These are phyloP conservation scores for Microsporum canis DNA, from an alignment of 2,329 filamentous ascomycete genomes.

Conservation along the genomic window DNA sequence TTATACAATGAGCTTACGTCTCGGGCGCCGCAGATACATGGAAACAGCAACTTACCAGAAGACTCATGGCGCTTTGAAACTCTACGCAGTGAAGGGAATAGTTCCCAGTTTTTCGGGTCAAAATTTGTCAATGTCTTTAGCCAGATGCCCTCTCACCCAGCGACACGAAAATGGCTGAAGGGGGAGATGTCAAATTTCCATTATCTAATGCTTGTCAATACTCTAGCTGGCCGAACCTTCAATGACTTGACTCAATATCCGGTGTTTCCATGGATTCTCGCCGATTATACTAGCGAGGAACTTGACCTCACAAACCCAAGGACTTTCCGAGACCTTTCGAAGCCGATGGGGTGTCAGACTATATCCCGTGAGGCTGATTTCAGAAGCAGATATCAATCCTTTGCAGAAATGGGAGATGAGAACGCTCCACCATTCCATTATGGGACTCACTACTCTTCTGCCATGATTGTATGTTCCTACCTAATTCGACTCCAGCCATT, in stretches of 20 bases:
- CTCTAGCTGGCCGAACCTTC: constrained; percentile 91
- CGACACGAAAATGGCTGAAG: constrained; percentile 79
- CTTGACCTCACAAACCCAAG: constrained; percentile 74
- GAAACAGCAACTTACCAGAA: constrained; percentile 63
- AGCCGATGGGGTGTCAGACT: constrained; percentile 91
- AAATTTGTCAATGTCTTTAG: constrained; percentile 91
- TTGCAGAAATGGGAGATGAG: constrained; percentile 78
- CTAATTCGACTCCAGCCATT: constrained; percentile 91
- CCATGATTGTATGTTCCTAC: constrained; percentile 97
- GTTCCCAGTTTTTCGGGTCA: constrained; percentile 60
- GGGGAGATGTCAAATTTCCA: constrained; percentile 98
- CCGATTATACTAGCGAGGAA: constrained; percentile 90
- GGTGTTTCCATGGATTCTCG: constrained; percentile 93
- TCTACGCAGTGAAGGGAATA: constrained; percentile 56
- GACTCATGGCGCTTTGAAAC: constrained; percentile 88
- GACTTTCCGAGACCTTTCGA: constrained; percentile 81
- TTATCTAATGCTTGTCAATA: constrained; percentile 97
- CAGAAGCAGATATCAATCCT: constrained; percentile 69
- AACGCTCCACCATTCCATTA: constrained; percentile 80
- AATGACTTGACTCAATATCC: constrained; percentile 98
- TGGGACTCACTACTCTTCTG: constrained; percentile 95
- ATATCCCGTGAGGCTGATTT: constrained; percentile 64
- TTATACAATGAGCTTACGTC: constrained; percentile 63
- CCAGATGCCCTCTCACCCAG: constrained; percentile 65
- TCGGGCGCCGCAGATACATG: constrained; percentile 70